Conservation (phyloP, 306 rosid genomes). For the Cucurbita moschata region DNA sequence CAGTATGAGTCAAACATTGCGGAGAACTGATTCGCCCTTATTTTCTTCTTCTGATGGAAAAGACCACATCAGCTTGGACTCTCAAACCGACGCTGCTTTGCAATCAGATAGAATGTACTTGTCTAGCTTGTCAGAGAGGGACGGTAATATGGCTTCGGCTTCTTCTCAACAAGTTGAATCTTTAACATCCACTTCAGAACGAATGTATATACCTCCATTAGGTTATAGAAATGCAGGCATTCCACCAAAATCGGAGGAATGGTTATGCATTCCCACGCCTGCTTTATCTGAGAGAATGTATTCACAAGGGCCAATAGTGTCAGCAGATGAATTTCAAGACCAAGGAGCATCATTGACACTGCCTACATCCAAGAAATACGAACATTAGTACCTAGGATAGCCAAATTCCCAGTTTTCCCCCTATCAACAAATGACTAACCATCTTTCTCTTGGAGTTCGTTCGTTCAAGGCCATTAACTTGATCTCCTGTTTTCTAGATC, state of each 20-base stretch:
- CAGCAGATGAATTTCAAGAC: slow-evolving; percentile 38
- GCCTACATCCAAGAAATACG: slow-evolving; percentile 20
- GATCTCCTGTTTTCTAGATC: not conserved
- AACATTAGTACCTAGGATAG: not conserved
- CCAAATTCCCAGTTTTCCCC: not conserved
- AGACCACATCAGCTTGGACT: slow-evolving; percentile 19
- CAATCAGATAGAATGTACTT: slow-evolving; percentile 28
- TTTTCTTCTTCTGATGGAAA: slow-evolving; percentile 17
- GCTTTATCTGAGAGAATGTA: slow-evolving; percentile 32
- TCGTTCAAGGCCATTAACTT: not conserved
- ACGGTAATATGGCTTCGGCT: slow-evolving; percentile 19
- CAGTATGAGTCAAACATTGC: slow-evolving; percentile 17
- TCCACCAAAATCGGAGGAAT: slow-evolving; percentile 31
- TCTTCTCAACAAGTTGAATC: slow-evolving; percentile 20
- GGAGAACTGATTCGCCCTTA: slow-evolving; percentile 11
- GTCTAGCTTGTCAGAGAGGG: slow-evolving; percentile 27
- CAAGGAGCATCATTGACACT: slow-evolving; percentile 28
- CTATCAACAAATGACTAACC: not conserved
- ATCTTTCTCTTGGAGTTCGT: not conserved
- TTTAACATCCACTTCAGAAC: slow-evolving; percentile 25
- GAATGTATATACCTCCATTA: slow-evolving; percentile 20
- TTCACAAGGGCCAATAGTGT: slow-evolving; percentile 25
- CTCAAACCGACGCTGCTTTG: slow-evolving; percentile 24
- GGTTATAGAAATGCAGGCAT: slow-evolving; percentile 20
- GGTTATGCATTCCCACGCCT: slow-evolving; percentile 24